These are phyloP conservation scores for Scheffersomyces lignicola DNA, from an alignment of 1,139 yeast genomes.

Conservation along the genomic window DNA sequence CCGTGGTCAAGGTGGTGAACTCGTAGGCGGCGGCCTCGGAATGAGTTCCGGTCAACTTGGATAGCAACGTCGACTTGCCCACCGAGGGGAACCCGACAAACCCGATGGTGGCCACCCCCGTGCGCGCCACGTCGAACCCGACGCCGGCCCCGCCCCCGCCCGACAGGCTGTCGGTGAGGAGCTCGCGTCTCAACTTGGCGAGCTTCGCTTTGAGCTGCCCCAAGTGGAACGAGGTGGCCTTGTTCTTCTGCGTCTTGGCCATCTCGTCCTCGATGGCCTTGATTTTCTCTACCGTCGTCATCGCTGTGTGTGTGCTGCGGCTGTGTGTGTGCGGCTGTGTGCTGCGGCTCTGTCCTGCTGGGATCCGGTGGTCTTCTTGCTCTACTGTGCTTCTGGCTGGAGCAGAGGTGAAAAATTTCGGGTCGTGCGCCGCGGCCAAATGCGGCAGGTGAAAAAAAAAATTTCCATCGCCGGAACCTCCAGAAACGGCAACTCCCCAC, in stretches of 20 bases:
- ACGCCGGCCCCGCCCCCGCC: conserved; percentile 88
- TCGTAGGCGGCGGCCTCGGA: conserved; percentile 97
- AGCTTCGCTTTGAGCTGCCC: conserved; percentile 96
- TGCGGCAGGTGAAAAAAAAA: conserved; percentile 6
- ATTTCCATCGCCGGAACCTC: conserved; percentile 3
- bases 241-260: conserved; percentile 95
- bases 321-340: too few species aligned
- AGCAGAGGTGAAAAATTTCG: background rate
- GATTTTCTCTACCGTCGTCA: conserved; percentile 87
- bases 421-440: conserved; percentile 6
- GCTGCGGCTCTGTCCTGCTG: too few species aligned
- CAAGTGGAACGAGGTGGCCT: conserved; percentile 93
- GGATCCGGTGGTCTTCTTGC: too few species aligned
- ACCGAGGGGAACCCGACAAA: conserved; percentile 98
- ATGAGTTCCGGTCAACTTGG: conserved; percentile 90
- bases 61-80: conserved; percentile 88
- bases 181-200: conserved; percentile 90
- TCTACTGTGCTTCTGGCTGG: too few species aligned
- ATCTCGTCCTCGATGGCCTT: conserved; percentile 92
- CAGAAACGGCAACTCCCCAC: background rate
- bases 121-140: conserved; percentile 96
- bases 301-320: conserved; percentile 17
- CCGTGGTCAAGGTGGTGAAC: conserved; percentile 95
- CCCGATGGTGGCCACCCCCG: conserved; percentile 97
- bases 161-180: conserved; percentile 74